phyloP scores from a whole-genome alignment of 495 filamentous ascomycete species.

The Evernia prunastri region DNA sequence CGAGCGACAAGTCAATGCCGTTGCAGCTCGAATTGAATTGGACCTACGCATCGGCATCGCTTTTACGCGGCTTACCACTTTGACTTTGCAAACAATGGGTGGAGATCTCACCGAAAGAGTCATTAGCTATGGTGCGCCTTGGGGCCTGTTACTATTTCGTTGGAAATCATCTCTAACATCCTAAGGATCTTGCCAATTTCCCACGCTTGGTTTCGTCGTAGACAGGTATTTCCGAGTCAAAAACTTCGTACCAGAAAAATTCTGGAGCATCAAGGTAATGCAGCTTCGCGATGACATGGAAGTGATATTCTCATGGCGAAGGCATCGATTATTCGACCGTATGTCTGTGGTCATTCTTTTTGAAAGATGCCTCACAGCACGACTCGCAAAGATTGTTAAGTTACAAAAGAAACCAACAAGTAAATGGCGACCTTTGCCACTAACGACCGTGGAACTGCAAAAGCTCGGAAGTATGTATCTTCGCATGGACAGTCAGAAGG shows the following conservation, averaged over 20 bases:
- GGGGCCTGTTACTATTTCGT: too few relatives aligned
- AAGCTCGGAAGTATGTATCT: constrained; percentile 88
- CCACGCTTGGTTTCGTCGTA: constrained; percentile 92
- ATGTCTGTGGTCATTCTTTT: constrained; percentile 73
- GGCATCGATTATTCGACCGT: constrained; percentile 81
- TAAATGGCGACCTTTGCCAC: constrained; percentile 86
- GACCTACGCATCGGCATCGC: constrained; percentile 86
- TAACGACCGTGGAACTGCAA: constrained; percentile 98
- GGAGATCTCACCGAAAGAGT: constrained; percentile 53
- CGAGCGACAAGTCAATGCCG: constrained; percentile 79
- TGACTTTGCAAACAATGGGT: constrained; percentile 61
- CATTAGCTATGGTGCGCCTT: constrained; percentile 73
- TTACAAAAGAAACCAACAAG: constrained; percentile 85
- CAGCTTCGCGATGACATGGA: constrained; percentile 69
- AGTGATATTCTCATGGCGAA: constrained; percentile 79
- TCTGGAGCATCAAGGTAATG: constrained; percentile 87
- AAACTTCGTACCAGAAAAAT: constrained; percentile 86
- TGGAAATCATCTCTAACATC: constrained; percentile 21
- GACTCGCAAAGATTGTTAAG: constrained; percentile 69
- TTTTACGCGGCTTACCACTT: constrained; percentile 84
- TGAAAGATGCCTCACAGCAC: constrained; percentile 75
- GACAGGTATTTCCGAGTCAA: constrained; percentile 88
- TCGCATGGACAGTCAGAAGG: constrained; percentile 73
- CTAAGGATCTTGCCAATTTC: constrained; percentile 90
- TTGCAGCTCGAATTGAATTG: constrained; percentile 82